phyloP scores from a whole-genome alignment of 2,329 filamentous ascomycete genomes.

The Thyridium curvatum region DNA sequence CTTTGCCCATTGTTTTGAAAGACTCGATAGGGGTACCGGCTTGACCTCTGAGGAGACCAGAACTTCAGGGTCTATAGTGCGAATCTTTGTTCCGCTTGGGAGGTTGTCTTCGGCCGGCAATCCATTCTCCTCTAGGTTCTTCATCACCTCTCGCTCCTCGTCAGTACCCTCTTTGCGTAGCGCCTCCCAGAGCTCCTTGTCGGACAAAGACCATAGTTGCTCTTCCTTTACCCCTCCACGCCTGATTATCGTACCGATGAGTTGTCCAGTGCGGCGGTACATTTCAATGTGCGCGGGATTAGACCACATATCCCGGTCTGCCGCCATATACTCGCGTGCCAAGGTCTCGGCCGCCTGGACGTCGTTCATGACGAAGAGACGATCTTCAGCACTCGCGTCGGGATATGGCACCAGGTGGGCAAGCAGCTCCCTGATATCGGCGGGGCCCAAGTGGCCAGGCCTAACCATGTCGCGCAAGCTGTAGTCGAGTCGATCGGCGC shows the following conservation, averaged over 20 bases:
- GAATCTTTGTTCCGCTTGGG: background rate
- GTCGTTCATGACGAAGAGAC: slow-evolving; percentile 24
- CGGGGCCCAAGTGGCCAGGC: slow-evolving; percentile 21
- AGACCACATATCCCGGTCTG: slow-evolving; percentile 29
- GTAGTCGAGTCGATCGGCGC: slow-evolving; percentile 32
- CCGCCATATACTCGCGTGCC: slow-evolving; percentile 22
- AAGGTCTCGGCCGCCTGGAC: slow-evolving; percentile 19
- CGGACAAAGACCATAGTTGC: slow-evolving; percentile 24
- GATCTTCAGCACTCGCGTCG: slow-evolving; percentile 11
- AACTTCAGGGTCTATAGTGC: slow-evolving; percentile 1
- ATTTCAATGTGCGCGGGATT: slow-evolving; percentile 27
- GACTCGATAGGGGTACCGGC: background rate
- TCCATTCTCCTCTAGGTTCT: background rate
- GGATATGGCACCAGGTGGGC: slow-evolving; percentile 21
- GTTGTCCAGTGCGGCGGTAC: slow-evolving; percentile 21
- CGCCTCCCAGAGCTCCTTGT: slow-evolving; percentile 24
- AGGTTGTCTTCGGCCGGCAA: background rate
- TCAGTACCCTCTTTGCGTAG: background rate
- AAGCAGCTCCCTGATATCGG: slow-evolving; percentile 19
- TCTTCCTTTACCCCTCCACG: slow-evolving; percentile 17
- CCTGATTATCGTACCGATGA: slow-evolving; percentile 21
- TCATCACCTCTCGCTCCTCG: background rate
- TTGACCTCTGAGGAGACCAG: background rate
- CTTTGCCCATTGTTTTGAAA: background rate
- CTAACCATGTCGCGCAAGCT: slow-evolving; percentile 25